Conservation (phyloP, 108 stramenopile species). For the Craspedostauros australis region DNA sequence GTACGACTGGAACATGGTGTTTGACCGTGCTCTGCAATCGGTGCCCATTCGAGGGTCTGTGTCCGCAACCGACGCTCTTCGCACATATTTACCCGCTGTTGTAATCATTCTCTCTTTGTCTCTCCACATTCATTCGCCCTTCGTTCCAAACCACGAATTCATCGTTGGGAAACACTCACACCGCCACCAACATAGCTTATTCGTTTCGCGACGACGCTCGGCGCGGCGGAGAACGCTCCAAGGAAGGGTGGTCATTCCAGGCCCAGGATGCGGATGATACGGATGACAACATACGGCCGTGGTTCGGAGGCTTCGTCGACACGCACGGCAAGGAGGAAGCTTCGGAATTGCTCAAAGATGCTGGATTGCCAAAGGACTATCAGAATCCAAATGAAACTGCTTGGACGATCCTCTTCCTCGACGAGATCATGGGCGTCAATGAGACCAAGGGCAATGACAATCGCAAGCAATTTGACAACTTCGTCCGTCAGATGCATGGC, state of each 20-base stretch:
- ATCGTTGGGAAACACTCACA: too few relatives aligned
- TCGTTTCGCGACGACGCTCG: constrained; percentile 42
- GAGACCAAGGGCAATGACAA: constrained; percentile 14
- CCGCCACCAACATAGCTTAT: too few relatives aligned
- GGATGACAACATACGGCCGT: constrained; percentile 41
- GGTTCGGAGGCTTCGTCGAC: constrained; percentile 42
- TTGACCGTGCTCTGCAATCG: too few relatives aligned
- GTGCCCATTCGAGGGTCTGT: too few relatives aligned
- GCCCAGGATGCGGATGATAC: constrained; percentile 19
- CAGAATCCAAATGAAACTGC: neutral
- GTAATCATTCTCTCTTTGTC: too few relatives aligned
- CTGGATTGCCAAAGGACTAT: constrained; percentile 27
- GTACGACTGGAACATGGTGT: too few relatives aligned
- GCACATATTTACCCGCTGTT: too few relatives aligned
- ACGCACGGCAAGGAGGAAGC: constrained; percentile 26
- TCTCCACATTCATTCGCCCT: too few relatives aligned
- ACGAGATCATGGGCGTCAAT: constrained; percentile 9
- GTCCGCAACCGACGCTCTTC: too few relatives aligned
- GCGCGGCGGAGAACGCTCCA: constrained; percentile 21
- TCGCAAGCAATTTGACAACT: constrained; percentile 19
- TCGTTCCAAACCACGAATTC: too few relatives aligned
- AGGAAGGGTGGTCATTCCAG: constrained; percentile 37
- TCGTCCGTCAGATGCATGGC: constrained; percentile 18
- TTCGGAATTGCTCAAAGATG: constrained; percentile 16
- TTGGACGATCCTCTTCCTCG: constrained; percentile 19